Evolutionary conservation across 139 green algal genomes (phyloP).

Genomic region (Chlamydomonas sp.): DNA sequence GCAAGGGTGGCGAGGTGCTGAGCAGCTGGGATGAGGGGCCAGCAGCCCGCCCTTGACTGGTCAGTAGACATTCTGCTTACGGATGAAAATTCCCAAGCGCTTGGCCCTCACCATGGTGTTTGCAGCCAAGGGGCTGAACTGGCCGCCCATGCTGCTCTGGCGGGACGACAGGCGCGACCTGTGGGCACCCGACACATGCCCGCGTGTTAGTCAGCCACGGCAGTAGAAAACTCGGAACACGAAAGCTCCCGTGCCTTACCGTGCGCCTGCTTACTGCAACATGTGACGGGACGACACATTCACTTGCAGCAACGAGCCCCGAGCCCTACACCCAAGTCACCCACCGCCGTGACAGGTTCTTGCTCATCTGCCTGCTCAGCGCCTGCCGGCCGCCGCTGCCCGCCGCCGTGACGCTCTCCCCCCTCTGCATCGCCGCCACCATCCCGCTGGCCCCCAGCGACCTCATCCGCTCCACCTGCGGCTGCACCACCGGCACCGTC

Average conservation of each 20-base stretch:
- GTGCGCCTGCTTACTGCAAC: too few relatives aligned
- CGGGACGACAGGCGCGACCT: conserved; percentile 8
- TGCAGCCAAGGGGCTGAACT: conserved; percentile 20
- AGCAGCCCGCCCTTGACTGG: too few relatives aligned
- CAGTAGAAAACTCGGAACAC: too few relatives aligned
- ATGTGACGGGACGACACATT: too few relatives aligned
- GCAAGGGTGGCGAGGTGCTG: too few relatives aligned
- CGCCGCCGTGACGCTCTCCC: conserved; percentile 6
- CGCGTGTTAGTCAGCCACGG: too few relatives aligned
- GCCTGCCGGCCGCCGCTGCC: not conserved
- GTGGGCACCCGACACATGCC: not conserved
- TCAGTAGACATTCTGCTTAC: too few relatives aligned
- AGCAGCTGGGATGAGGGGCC: too few relatives aligned
- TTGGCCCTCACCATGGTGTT: conserved; percentile 8
- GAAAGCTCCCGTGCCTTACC: too few relatives aligned
- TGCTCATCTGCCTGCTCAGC: conserved; percentile 4
- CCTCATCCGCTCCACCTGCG: conserved; percentile 4
- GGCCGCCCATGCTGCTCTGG: conserved; percentile 11
- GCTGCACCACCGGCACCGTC: not conserved
- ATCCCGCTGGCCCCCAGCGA: not conserved
- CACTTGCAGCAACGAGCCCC: not conserved
- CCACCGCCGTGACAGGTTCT: not conserved
- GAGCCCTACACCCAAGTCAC: not conserved
- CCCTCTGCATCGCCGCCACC: conserved; percentile 18
- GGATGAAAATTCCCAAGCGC: too few relatives aligned